phyloP scores from a whole-genome alignment of 306 rosid species.

The Arachis hypogaea region DNA sequence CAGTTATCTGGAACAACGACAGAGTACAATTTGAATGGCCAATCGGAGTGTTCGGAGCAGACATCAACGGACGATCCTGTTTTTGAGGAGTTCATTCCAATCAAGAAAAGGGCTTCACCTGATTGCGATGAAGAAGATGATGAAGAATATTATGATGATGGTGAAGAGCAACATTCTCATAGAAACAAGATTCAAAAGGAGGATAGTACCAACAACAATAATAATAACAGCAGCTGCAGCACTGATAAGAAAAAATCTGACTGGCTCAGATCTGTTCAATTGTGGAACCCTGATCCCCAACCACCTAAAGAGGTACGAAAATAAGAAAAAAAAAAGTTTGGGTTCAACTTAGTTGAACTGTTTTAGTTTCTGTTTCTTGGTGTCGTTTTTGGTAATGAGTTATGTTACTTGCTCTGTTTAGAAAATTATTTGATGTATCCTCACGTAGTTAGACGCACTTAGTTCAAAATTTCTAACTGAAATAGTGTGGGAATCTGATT shows the following conservation, averaged over 20 bases:
- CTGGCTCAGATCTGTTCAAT: slow-evolving; percentile 93
- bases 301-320: slow-evolving; percentile 56
- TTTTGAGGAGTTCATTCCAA: slow-evolving; percentile 85
- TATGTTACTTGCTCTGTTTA: background rate
- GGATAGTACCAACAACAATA: background rate
- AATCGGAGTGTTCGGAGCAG: slow-evolving; percentile 83
- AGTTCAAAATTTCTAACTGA: no score
- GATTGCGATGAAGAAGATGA: slow-evolving; percentile 37
- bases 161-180: slow-evolving; percentile 52
- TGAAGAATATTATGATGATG: background rate
- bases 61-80: slow-evolving; percentile 67
- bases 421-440: background rate
- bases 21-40: slow-evolving; percentile 68
- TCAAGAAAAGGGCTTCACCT: slow-evolving; percentile 54
- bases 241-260: slow-evolving; percentile 63
- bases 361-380: background rate
- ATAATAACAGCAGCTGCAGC: slow-evolving; percentile 1
- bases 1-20: slow-evolving; percentile 60
- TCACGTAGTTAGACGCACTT: no score
- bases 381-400: background rate
- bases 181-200: slow-evolving; percentile 30
- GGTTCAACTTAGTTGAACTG: background rate
- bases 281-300: slow-evolving; percentile 73
- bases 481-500: background rate
- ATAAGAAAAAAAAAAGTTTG: no score